Evolutionary conservation across 2,329 filamentous ascomycete genomes (phyloP), one percentile per base, ranked within the genome.

Genomic region (Peltaster fructicola): DNA sequence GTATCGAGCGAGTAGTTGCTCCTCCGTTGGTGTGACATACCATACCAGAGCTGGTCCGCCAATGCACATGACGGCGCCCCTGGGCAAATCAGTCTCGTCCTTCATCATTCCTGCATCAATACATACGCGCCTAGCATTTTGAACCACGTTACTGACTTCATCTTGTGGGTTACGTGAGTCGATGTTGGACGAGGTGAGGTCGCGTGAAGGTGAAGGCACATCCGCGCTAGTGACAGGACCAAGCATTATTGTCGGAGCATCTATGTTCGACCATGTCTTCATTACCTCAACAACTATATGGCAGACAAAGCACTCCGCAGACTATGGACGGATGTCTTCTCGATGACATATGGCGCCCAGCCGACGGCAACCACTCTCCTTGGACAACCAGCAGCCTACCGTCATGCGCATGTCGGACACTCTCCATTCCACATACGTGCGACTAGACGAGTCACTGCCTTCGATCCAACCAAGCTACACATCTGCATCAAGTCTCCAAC

Each of bases 1-100:
- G 58, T 95, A 95, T 52, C 65, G 71, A 50, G 67, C 63, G 61
- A 90, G 82, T 20, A 98, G 65, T 56, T 95, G 82, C 52, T 93
- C 88, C 40, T 93, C 82, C 8, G 77, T 75, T 2, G 88, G 88
- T 22, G 67, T 67, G 22, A 90, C 57, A 50, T 72, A 91, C 54
- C 73, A 68, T 20, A 85, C 76, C 26, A 95, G 57, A 9, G 76
- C 74, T 13, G 88, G 88, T 3, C 88, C 88, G 25, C 88, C 88
- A 31, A 93, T 63, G 43, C 70, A 73, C 40, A 88, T 61, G 22
- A 62, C 52, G 20, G 60, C 62, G 39, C 78, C 79, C 30, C 84
- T 93, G 8, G 4, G 5, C 11, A 12, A 16, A 13, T 15, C 22
- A 16, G 23, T 23, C 18, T 24, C 20, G 22, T 14, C 17, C 20